phyloP scores from a whole-genome alignment of 129 eudicot genomes.

The Dittrichia graveolens region DNA sequence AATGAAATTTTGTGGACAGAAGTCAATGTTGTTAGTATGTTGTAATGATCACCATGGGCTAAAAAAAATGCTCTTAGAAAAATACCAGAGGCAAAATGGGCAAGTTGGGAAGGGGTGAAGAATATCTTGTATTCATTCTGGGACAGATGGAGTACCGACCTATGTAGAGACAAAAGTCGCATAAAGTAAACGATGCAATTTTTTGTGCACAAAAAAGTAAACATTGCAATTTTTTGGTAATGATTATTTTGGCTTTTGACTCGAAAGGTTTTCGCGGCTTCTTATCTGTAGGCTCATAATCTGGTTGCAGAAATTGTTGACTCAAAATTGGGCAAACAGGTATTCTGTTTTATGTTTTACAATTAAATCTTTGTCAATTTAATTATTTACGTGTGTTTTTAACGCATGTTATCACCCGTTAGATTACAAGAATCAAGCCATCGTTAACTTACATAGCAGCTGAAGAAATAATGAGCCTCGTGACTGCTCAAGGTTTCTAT shows the following conservation, averaged over 20 bases:
- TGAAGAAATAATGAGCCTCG: slow-evolving; percentile 98
- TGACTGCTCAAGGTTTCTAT: slow-evolving; percentile 84
- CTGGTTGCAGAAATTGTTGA: slow-evolving; percentile 96
- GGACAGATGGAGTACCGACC: not conserved
- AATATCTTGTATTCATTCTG: not conserved
- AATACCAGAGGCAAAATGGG: too few species aligned
- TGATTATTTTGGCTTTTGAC: slow-evolving; percentile 1
- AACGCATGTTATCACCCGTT: slow-evolving; percentile 20
- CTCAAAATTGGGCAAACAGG: slow-evolving; percentile 96
- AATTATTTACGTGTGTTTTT: slow-evolving; percentile 15
- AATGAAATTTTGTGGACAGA: not conserved
- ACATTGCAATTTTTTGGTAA: not conserved
- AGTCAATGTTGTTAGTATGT: not conserved
- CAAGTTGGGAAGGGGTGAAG: not conserved
- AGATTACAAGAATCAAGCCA: slow-evolving; percentile 92
- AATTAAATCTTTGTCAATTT: not conserved
- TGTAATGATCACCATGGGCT: not conserved
- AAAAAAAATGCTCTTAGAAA: too few species aligned
- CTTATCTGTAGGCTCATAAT: slow-evolving; percentile 72
- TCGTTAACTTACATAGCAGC: slow-evolving; percentile 88
- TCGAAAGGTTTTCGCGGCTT: slow-evolving; percentile 2
- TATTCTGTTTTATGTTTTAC: slow-evolving; percentile 31
- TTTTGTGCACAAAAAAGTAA: too few species aligned
- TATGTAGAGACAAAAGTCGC: slow-evolving; percentile 4
- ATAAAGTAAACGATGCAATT: too few species aligned